These are phyloP conservation scores for Parasarocladium wereldwijsianum DNA, from an alignment of 2,329 filamentous ascomycete genomes.

Conservation along the genomic window DNA sequence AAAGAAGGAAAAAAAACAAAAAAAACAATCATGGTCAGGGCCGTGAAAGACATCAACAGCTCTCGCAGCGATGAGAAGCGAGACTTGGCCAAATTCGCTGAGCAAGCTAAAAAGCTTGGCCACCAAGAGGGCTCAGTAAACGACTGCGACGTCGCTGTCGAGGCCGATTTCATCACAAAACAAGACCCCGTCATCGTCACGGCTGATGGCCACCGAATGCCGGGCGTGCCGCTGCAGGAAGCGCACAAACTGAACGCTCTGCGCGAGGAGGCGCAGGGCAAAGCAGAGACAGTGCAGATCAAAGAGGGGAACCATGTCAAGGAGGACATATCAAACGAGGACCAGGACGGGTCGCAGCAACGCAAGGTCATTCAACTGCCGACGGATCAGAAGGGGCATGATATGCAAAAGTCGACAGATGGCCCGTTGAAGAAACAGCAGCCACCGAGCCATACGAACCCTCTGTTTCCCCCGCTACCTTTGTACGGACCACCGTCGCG, in stretches of 20 bases:
- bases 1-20: no score
- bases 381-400: slow-evolving; percentile 16
- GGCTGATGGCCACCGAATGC: slow-evolving; percentile 49
- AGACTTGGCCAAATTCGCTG: slow-evolving; percentile 43
- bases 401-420: slow-evolving; percentile 28
- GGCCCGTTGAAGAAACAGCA: slow-evolving; percentile 30
- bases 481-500: slow-evolving; percentile 63
- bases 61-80: no score
- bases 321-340: slow-evolving; percentile 15
- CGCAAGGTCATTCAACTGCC: slow-evolving; percentile 13
- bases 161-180: slow-evolving; percentile 52
- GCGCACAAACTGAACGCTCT: slow-evolving; percentile 55
- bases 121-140: slow-evolving; percentile 17
- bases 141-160: slow-evolving; percentile 30
- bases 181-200: slow-evolving; percentile 60
- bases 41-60: no score
- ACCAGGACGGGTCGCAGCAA: slow-evolving; percentile 14
- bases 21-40: no score
- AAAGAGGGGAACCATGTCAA: slow-evolving; percentile 12
- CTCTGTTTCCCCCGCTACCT: slow-evolving; percentile 72
- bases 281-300: slow-evolving; percentile 13
- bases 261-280: slow-evolving; percentile 30
- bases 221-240: slow-evolving; percentile 54
- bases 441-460: slow-evolving; percentile 58
- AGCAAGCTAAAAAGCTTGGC: slow-evolving; percentile 46